A percentile compares a stretch with the other conserved stretches of the same genome.
phyloP scores from a whole-genome alignment of 352 stramenopile species.

The Globisporangium heterothallicum region DNA sequence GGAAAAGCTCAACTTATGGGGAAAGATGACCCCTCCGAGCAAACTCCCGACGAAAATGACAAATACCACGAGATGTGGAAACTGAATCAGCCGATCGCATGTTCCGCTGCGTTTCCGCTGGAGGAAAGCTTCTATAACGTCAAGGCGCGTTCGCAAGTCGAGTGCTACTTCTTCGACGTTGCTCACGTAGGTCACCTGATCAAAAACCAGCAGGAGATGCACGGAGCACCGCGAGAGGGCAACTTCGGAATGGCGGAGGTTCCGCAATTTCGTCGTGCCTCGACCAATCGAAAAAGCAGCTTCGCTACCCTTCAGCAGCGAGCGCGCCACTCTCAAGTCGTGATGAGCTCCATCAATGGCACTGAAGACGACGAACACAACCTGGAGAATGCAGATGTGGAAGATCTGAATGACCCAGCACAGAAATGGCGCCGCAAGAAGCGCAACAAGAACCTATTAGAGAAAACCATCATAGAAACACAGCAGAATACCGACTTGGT shows the following conservation, averaged over 20 bases:
- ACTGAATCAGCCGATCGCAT: constrained; percentile 24
- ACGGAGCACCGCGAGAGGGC: constrained; percentile 8
- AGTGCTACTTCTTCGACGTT: constrained; percentile 55
- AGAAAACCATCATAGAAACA: constrained; percentile 50
- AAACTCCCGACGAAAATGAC: constrained; percentile 8
- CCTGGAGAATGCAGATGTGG: constrained; percentile 26
- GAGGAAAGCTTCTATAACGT: constrained; percentile 21
- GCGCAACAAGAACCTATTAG: constrained; percentile 60
- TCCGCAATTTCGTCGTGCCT: constrained; percentile 1
- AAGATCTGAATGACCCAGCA: constrained; percentile 28
- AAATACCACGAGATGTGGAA: constrained; percentile 28
- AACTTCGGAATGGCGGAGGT: constrained; percentile 1
- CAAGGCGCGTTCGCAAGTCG: constrained; percentile 35
- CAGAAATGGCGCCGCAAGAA: constrained; percentile 74
- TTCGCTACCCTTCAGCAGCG: constrained; percentile 7
- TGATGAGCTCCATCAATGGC: constrained; percentile 17
- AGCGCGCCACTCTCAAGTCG: constrained; percentile 28
- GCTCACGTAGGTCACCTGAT: constrained; percentile 21
- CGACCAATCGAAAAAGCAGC: constrained; percentile 12
- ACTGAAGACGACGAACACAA: constrained; percentile 19
- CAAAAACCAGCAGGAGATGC: neutral
- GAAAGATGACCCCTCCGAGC: constrained; percentile 9
- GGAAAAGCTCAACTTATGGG: constrained; percentile 23
- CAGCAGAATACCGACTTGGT: constrained; percentile 42
- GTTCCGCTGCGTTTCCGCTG: constrained; percentile 13